Evolutionary conservation across 371 early-diverging fungal species (phyloP), one percentile per base, ranked within the genome.

Genomic region (Vittaforma corneae): DNA sequence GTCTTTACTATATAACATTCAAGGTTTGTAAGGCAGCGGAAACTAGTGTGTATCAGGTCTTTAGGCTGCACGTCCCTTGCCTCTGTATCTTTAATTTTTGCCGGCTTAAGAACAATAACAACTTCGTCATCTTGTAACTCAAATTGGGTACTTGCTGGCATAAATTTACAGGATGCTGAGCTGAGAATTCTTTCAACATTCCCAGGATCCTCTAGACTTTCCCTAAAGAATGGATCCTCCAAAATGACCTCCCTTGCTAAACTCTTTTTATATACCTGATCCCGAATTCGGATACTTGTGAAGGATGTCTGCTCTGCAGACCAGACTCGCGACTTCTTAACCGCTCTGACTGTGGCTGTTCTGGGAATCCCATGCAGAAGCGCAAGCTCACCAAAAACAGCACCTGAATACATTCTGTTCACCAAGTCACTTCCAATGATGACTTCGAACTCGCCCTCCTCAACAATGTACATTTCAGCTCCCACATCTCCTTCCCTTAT

Each of bases 391-490:
- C 93, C 95, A 84, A 94, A 92, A 71, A 85, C 78, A 32, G 75
- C 63, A 37, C 62, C 75, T 65, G 14, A 62, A n/a, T 30, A 37
- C 37, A 71, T 77, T 40, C 47, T 76, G 61, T 51, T 48, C 72
- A 57, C 71, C 76, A 20, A 46, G 22, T 68, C 62, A 37, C 80
- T 75, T 30, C 79, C 60, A 5, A 91, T 87, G 77, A 84, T 86
- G 42, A 92, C 88, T 69, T 92, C 93, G 77, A 94, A 85, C 24
- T 85, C 83, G 48, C 97, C 97, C 32, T 83, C 82, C 72, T 94
- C 95, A 28, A 93, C 92, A 9, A 92, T 87, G 78, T 94, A 94
- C 75, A 94, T 93, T 79, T 82, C 92, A 80, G 91, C 93, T 38
- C 93, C 94, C 9, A 88, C 87, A 46, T 85, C 93, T 37, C 93